Evolutionary conservation across 2,329 filamentous ascomycete genomes (phyloP).

Genomic region (Fusarium neocosmosporiellum): DNA sequence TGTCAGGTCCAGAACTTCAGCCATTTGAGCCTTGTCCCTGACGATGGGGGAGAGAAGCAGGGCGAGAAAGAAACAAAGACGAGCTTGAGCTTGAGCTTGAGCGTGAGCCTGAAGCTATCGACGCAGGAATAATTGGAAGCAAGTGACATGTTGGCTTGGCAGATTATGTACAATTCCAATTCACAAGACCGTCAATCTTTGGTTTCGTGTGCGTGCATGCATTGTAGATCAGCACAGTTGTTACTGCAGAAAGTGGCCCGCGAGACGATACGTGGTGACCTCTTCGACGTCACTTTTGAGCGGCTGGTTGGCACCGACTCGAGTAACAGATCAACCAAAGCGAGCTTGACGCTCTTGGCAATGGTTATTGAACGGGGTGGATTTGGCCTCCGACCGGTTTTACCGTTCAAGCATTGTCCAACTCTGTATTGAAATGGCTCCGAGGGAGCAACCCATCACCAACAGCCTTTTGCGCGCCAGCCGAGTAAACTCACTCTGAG

Average conservation of each 20-base stretch:
- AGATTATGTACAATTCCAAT: constrained; percentile 14
- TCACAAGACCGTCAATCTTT: constrained; percentile 11
- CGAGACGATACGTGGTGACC: constrained; percentile 5
- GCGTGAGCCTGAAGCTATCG: constrained; percentile 12
- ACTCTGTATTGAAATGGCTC: neutral
- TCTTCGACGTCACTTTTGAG: constrained; percentile 23
- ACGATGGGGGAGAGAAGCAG: constrained; percentile 7
- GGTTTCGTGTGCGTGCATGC: constrained; percentile 30
- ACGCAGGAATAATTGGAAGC: neutral
- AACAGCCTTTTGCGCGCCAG: constrained; percentile 18
- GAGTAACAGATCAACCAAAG: constrained; percentile 30
- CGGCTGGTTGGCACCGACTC: constrained; percentile 9
- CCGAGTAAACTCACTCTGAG: constrained; percentile 25
- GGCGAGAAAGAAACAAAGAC: constrained; percentile 11
- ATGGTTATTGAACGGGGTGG: neutral
- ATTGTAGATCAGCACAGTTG: constrained; percentile 22
- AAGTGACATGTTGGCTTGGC: constrained; percentile 3
- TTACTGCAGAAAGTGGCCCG: constrained; percentile 22
- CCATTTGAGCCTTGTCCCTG: constrained; percentile 13
- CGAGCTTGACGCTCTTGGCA: neutral
- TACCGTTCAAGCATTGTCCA: neutral
- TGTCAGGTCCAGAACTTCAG: constrained; percentile 21
- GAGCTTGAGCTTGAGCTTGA: constrained; percentile 23
- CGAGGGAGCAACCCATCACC: neutral
- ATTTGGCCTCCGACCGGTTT: neutral